Percentiles rank a stretch among this genome's conserved stretches.
Evolutionary conservation across 345 rosid genomes (phyloP).

Genomic region (Physaria fendleri): DNA sequence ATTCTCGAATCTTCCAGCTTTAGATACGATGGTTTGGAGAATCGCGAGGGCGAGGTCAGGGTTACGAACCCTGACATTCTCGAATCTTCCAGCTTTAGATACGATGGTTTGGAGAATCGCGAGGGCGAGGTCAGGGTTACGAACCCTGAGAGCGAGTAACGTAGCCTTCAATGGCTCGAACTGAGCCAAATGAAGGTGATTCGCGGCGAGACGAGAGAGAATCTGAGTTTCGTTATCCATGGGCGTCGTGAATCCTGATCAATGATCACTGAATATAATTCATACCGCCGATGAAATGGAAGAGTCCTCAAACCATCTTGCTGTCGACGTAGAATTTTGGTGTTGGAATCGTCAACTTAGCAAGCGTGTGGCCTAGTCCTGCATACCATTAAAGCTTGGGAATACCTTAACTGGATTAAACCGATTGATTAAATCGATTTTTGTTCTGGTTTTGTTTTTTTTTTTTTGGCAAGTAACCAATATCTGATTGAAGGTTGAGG

Average conservation of each 20-base stretch:
- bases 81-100: conserved; percentile 65
- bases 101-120: conserved; percentile 72
- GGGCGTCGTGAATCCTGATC: background rate
- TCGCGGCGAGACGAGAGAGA: conserved; percentile 77
- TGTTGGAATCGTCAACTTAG: no score
- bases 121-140: conserved; percentile 60
- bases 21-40: conserved; percentile 72
- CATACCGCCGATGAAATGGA: no score
- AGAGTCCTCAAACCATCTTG: no score
- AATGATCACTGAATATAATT: conserved; percentile 11
- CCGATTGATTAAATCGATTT: no score
- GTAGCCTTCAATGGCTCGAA: conserved; percentile 89
- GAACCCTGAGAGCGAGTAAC: conserved; percentile 62
- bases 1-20: conserved; percentile 61
- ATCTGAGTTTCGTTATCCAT: conserved; percentile 83
- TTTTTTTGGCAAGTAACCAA: no score
- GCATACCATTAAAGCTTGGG: no score
- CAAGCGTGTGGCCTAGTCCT: no score
- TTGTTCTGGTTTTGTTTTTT: no score
- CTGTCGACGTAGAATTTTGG: no score
- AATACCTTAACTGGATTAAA: no score
- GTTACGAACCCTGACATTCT: conserved; percentile 54
- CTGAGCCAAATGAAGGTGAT: conserved; percentile 83
- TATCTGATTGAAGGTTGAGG: no score
- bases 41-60: conserved; percentile 63